phyloP scores from a whole-genome alignment of 805 yeast genomes.

The Metschnikowia aberdeeniae region DNA sequence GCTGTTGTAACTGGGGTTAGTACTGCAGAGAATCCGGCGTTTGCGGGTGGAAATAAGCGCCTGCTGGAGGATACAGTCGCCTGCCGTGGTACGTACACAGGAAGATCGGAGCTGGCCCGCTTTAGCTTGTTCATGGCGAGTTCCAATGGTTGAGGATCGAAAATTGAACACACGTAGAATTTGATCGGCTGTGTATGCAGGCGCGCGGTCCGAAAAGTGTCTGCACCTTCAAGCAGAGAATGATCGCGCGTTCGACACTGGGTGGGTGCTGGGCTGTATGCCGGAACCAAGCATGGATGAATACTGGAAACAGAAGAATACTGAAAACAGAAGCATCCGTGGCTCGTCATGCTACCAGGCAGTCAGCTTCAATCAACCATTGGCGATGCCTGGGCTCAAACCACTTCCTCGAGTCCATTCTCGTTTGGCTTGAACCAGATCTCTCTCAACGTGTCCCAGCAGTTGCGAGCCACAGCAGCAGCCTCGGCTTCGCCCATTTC shows the following conservation, averaged over 20 bases:
- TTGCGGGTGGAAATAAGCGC: no score
- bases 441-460: constrained; percentile 58
- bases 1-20: constrained; percentile 10
- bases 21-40: neutral
- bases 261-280: no score
- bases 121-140: constrained; percentile 12
- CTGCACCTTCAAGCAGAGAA: neutral
- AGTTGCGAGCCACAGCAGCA: constrained; percentile 46
- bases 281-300: no score
- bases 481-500: constrained; percentile 44
- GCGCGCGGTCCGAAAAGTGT: constrained; percentile 1
- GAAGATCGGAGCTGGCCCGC: constrained; percentile 41
- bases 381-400: constrained; percentile 15
- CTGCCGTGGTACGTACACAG: constrained; percentile 30
- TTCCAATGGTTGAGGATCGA: neutral
- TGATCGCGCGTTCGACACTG: neutral
- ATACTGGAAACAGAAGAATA: no score
- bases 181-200: constrained; percentile 4
- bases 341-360: no score
- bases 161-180: constrained; percentile 5
- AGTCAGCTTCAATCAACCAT: no score
- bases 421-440: constrained; percentile 70
- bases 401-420: constrained; percentile 35
- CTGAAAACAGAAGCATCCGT: no score
- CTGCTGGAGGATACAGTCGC: no score